These are phyloP conservation scores for Annulohypoxylon truncatum DNA, from an alignment of 2,329 filamentous ascomycete genomes.

Conservation along the genomic window DNA sequence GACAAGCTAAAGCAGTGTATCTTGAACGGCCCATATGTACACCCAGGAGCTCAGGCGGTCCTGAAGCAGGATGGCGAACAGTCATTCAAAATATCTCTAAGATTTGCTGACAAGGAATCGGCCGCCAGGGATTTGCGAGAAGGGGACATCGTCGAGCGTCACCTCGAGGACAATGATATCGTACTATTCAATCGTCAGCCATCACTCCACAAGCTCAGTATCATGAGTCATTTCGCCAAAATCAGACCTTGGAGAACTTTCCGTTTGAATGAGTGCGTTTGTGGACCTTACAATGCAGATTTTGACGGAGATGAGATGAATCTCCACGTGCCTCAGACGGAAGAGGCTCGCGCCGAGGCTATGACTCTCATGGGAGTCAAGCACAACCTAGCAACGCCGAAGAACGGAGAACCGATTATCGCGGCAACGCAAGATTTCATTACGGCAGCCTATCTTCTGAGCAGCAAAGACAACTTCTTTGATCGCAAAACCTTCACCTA, in stretches of 20 bases:
- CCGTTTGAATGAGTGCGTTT: slow-evolving; percentile 96
- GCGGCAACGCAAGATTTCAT: slow-evolving; percentile 99
- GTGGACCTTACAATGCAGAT: slow-evolving; percentile 97
- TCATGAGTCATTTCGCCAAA: slow-evolving; percentile 94
- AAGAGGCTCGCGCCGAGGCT: slow-evolving; percentile 94
- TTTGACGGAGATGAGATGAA: slow-evolving; percentile 99
- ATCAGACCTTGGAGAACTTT: slow-evolving; percentile 96
- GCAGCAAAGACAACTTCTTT: slow-evolving; percentile 92
- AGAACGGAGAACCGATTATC: slow-evolving; percentile 98
- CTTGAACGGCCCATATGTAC: slow-evolving; percentile 78
- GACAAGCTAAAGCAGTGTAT: slow-evolving; percentile 82
- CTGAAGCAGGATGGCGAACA: slow-evolving; percentile 72
- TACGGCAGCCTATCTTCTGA: slow-evolving; percentile 90
- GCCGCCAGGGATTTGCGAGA: slow-evolving; percentile 80
- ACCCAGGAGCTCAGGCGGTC: slow-evolving; percentile 89
- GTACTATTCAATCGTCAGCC: slow-evolving; percentile 98
- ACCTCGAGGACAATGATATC: slow-evolving; percentile 94
- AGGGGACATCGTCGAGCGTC: slow-evolving; percentile 92
- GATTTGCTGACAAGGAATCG: slow-evolving; percentile 76
- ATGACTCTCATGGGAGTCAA: slow-evolving; percentile 98
- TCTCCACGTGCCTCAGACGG: slow-evolving; percentile 95
- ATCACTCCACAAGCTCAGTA: slow-evolving; percentile 97
- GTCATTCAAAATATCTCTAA: slow-evolving; percentile 76
- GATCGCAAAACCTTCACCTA: slow-evolving; percentile 90
- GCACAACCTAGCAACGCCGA: slow-evolving; percentile 93